Conservation (phyloP, 2,329 filamentous ascomycete genomes). For the Colletotrichum truncatum region DNA sequence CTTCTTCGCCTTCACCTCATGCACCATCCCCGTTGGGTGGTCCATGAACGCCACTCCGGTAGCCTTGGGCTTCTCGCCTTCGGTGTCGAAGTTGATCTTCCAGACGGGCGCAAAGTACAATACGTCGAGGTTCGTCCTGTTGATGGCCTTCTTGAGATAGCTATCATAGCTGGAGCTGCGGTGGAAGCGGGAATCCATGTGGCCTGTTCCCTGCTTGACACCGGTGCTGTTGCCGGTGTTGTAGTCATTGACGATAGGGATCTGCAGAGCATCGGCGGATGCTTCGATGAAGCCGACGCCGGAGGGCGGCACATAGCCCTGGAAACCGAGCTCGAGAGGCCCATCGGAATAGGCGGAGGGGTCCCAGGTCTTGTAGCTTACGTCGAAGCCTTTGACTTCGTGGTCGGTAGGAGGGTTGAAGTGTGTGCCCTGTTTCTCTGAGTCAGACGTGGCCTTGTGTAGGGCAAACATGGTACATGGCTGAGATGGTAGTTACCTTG, state of each 20-base stretch:
- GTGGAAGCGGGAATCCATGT: slow-evolving; percentile 33
- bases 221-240: slow-evolving; percentile 38
- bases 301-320: slow-evolving; percentile 40
- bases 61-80: slow-evolving; percentile 31
- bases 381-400: slow-evolving; percentile 34
- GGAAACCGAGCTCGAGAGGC: slow-evolving; percentile 35
- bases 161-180: slow-evolving; percentile 38
- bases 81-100: slow-evolving; percentile 30
- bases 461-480: too few relatives aligned
- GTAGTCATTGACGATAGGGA: slow-evolving; percentile 36
- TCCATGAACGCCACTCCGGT: slow-evolving; percentile 37
- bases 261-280: slow-evolving; percentile 32
- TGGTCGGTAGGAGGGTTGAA: slow-evolving; percentile 35
- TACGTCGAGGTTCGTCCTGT: slow-evolving; percentile 36
- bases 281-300: slow-evolving; percentile 38
- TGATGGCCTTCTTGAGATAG: slow-evolving; percentile 33
- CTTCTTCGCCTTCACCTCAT: slow-evolving; percentile 30
- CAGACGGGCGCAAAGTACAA: slow-evolving; percentile 36
- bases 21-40: slow-evolving; percentile 32
- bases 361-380: slow-evolving; percentile 38
- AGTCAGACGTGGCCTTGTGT: too few relatives aligned
- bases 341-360: slow-evolving; percentile 36
- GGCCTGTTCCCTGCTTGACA: slow-evolving; percentile 39
- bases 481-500: slow-evolving; percentile 31
- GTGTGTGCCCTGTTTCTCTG: slow-evolving; percentile 28